Conservation (phyloP, 1,284 basidiomycete genomes). For the Irpex sp. region DNA sequence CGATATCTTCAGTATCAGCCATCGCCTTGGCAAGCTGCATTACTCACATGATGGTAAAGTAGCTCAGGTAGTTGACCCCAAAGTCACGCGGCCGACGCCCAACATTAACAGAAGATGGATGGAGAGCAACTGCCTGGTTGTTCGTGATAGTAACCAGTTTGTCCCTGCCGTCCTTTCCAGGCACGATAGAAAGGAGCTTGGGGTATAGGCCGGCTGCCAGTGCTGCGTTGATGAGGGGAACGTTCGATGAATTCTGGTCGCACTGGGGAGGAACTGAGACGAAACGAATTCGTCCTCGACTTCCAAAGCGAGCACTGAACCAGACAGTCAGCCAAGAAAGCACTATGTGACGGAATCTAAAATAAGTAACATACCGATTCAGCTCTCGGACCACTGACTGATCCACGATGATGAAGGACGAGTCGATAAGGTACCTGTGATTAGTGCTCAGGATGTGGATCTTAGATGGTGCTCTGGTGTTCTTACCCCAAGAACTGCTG, state of each 20-base stretch:
- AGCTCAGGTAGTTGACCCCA: slow-evolving; percentile 72
- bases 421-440: slow-evolving; percentile 78
- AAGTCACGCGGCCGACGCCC: slow-evolving; percentile 65
- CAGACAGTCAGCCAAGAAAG: no score
- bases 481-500: slow-evolving; percentile 85
- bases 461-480: neutral
- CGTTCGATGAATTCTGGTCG: slow-evolving; percentile 67
- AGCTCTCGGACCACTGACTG: slow-evolving; percentile 68
- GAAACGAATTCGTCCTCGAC: slow-evolving; percentile 73
- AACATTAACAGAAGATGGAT: slow-evolving; percentile 93
- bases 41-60: slow-evolving; percentile 86
- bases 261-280: slow-evolving; percentile 71
- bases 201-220: slow-evolving; percentile 90
- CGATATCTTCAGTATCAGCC: neutral
- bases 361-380: slow-evolving; percentile 45
- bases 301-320: slow-evolving; percentile 63
- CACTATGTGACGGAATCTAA: neutral
- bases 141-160: slow-evolving; percentile 85
- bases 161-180: slow-evolving; percentile 32
- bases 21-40: slow-evolving; percentile 16
- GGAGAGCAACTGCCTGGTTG: slow-evolving; percentile 80
- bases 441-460: slow-evolving; percentile 8
- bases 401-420: slow-evolving; percentile 79
- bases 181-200: slow-evolving; percentile 79
- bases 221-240: slow-evolving; percentile 75